These are phyloP conservation scores for Wakefieldia striispora DNA, from an alignment of 768 basidiomycete species.

Conservation along the genomic window DNA sequence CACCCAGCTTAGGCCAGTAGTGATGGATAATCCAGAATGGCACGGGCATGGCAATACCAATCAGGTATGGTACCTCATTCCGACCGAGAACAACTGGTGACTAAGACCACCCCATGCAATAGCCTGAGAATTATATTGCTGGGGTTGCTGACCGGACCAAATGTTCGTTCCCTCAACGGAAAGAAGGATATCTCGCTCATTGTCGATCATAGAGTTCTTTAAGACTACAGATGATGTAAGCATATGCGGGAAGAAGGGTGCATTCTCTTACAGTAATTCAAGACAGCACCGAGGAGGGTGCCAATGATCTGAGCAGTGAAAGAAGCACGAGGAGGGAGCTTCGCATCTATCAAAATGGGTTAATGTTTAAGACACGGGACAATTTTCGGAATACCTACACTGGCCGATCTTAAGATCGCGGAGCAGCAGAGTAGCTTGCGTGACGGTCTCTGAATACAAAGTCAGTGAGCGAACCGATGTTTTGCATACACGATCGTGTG, in stretches of 20 bases:
- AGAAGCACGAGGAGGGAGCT: constrained; percentile 62
- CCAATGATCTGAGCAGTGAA: constrained; percentile 59
- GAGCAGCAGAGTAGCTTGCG: constrained; percentile 51
- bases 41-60: constrained; percentile 36
- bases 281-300: constrained; percentile 49
- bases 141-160: constrained; percentile 32
- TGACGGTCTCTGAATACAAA: constrained; percentile 43
- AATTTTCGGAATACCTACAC: constrained; percentile 8
- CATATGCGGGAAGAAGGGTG: neutral
- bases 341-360: constrained; percentile 31
- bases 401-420: constrained; percentile 52
- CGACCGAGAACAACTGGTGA: constrained; percentile 32
- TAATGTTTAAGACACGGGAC: constrained; percentile 36
- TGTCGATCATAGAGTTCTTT: constrained; percentile 58
- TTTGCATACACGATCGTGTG: neutral
- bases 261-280: constrained; percentile 41
- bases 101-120: constrained; percentile 41
- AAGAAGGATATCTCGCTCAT: constrained; percentile 48
- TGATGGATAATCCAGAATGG: constrained; percentile 42
- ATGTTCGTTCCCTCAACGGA: constrained; percentile 51
- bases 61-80: constrained; percentile 28
- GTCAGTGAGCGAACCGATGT: constrained; percentile 41
- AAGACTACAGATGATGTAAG: constrained; percentile 40
- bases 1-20: constrained; percentile 31
- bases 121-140: constrained; percentile 32